A percentile compares a stretch with the other conserved stretches of the same genome.
Evolutionary conservation across 1,284 basidiomycete genomes (phyloP).

Genomic region (Marasmius oreades): DNA sequence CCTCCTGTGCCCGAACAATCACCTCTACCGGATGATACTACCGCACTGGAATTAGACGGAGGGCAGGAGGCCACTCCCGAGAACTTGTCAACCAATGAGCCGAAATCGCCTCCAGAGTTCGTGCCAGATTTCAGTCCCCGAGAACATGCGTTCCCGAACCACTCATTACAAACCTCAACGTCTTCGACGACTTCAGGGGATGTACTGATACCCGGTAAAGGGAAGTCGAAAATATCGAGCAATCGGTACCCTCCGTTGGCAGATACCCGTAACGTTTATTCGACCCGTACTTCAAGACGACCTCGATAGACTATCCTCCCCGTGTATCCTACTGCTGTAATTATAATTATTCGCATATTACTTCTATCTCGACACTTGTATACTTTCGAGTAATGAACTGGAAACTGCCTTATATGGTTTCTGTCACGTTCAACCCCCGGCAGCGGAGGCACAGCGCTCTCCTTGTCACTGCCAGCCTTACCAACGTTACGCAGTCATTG

Average conservation of each 20-base stretch:
- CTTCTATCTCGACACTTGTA: too few relatives aligned
- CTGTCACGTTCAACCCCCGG: not conserved
- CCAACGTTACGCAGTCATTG: not conserved
- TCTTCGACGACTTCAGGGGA: slow-evolving; percentile 5
- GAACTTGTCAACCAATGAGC: not conserved
- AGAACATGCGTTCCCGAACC: not conserved
- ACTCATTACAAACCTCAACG: slow-evolving; percentile 7
- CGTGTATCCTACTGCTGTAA: not conserved
- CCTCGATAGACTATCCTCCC: slow-evolving; percentile 1
- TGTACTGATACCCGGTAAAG: slow-evolving; percentile 1
- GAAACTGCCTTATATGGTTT: not conserved
- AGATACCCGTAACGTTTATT: slow-evolving; percentile 16
- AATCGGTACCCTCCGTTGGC: slow-evolving; percentile 9
- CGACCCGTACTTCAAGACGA: slow-evolving; percentile 13
- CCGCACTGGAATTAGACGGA: slow-evolving; percentile 18
- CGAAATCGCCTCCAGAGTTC: not conserved
- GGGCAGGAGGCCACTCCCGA: slow-evolving; percentile 14
- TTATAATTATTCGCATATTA: not conserved
- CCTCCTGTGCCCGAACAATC: slow-evolving; percentile 30
- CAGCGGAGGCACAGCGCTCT: too few relatives aligned
- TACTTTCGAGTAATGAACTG: too few relatives aligned
- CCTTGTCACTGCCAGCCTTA: not conserved
- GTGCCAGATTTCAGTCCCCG: slow-evolving; percentile 4
- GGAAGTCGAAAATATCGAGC: slow-evolving; percentile 7
- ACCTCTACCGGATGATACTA: slow-evolving; percentile 27